phyloP scores from a whole-genome alignment of 352 stramenopile species.

The Pythium brassicae region DNA sequence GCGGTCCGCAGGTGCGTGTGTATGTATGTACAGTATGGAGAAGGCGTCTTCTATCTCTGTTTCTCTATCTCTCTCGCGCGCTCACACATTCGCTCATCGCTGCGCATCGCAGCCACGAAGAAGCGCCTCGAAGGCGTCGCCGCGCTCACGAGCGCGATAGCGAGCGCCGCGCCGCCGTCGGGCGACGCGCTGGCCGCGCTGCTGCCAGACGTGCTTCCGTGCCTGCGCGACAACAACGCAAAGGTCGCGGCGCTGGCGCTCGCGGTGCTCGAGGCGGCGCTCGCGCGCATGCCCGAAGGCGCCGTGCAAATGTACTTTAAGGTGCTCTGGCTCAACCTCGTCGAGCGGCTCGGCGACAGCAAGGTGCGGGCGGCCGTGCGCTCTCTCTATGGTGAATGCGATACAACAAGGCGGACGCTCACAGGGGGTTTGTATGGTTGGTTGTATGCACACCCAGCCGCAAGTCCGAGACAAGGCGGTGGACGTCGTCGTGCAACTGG shows the following conservation, averaged over 20 bases:
- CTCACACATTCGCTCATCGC: not conserved
- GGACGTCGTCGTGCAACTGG: conserved; percentile 61
- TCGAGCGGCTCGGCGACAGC: conserved; percentile 75
- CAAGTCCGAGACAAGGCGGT: conserved; percentile 70
- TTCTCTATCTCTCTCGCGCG: not conserved
- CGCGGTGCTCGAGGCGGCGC: conserved; percentile 54
- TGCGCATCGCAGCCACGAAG: conserved; percentile 55
- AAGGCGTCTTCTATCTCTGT: not conserved
- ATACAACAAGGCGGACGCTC: no score
- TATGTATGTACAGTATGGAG: not conserved
- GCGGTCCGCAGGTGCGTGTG: conserved; percentile 42
- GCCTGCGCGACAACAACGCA: conserved; percentile 79
- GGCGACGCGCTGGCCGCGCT: conserved; percentile 39
- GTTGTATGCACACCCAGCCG: conserved; percentile 11
- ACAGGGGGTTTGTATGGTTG: not conserved
- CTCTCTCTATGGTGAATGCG: no score
- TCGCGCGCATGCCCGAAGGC: conserved; percentile 37
- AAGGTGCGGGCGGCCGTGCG: conserved; percentile 24
- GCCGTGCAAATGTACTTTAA: conserved; percentile 55
- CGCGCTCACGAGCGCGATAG: conserved; percentile 30
- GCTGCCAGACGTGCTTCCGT: conserved; percentile 55
- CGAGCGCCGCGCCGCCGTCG: conserved; percentile 11
- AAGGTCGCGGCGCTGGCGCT: conserved; percentile 69
- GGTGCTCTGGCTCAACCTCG: conserved; percentile 57
- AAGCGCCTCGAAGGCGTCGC: conserved; percentile 71